phyloP scores from a whole-genome alignment of 2,329 filamentous ascomycete species.

The Sarocladium kiliense region DNA sequence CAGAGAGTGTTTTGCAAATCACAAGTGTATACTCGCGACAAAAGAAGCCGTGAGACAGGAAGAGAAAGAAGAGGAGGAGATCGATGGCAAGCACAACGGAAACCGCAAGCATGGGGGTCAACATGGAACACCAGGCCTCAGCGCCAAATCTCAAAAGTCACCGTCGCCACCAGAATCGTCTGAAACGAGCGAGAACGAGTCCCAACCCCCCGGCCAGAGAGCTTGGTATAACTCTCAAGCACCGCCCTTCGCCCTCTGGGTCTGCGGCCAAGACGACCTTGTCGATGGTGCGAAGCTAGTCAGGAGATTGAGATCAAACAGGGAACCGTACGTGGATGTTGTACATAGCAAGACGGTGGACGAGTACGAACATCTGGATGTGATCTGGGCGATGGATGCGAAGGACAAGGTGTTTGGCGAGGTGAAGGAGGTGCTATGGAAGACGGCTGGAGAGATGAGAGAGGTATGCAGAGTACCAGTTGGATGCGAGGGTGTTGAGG shows the following conservation, averaged over 20 bases:
- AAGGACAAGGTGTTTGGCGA: constrained; percentile 79
- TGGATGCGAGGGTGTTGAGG: constrained; percentile 51
- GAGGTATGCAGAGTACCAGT: constrained; percentile 57
- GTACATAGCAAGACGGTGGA: constrained; percentile 80
- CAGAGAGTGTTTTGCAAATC: constrained; percentile 69
- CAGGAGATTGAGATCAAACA: constrained; percentile 65
- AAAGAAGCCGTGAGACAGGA: constrained; percentile 62
- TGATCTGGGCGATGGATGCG: constrained; percentile 90
- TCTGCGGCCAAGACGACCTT: constrained; percentile 75
- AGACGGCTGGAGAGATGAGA: constrained; percentile 53
- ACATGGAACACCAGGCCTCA: not conserved
- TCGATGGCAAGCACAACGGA: constrained; percentile 25
- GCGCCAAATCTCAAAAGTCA: constrained; percentile 12
- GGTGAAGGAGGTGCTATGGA: constrained; percentile 78
- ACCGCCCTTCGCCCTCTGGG: constrained; percentile 85
- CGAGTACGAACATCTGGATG: constrained; percentile 89
- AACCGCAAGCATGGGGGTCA: constrained; percentile 14
- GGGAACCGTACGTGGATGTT: constrained; percentile 75
- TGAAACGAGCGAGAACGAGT: constrained; percentile 13
- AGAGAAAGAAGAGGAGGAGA: constrained; percentile 46
- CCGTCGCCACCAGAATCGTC: constrained; percentile 10
- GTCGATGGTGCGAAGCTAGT: constrained; percentile 77
- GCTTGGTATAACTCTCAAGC: constrained; percentile 79
- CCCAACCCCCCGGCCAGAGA: constrained; percentile 42
- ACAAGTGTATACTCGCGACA: constrained; percentile 83